phyloP scores from a whole-genome alignment of 345 rosid genomes.

The Murraya paniculata region DNA sequence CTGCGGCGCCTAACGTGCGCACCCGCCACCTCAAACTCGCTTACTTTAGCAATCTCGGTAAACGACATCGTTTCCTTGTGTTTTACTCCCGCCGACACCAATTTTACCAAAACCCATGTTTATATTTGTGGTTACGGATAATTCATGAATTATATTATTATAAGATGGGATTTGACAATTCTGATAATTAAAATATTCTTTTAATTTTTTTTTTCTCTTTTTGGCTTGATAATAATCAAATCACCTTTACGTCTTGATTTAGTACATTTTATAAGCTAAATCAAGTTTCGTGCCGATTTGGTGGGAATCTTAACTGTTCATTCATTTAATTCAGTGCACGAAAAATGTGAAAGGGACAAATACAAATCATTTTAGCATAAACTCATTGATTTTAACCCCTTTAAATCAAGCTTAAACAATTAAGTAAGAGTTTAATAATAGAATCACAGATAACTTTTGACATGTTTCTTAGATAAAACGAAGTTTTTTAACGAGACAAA shows the following conservation, averaged over 20 bases:
- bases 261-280: not conserved
- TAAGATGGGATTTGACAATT: not conserved
- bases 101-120: not conserved
- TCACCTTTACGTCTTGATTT: not conserved
- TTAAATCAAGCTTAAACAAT: too few relatives aligned
- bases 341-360: not conserved
- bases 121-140: not conserved
- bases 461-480: too few relatives aligned
- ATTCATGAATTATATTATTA: not conserved
- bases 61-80: constrained; percentile 16
- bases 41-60: not conserved
- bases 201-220: not conserved
- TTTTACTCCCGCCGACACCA: not conserved
- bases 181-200: not conserved
- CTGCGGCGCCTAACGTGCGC: constrained; percentile 12
- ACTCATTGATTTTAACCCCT: too few relatives aligned
- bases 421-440: too few relatives aligned
- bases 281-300: not conserved
- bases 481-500: too few relatives aligned
- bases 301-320: too few relatives aligned
- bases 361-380: not conserved
- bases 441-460: too few relatives aligned
- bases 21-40: not conserved
- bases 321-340: not conserved
- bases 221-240: not conserved